phyloP scores from a whole-genome alignment of 306 rosid genomes.

The Pueraria montana region DNA sequence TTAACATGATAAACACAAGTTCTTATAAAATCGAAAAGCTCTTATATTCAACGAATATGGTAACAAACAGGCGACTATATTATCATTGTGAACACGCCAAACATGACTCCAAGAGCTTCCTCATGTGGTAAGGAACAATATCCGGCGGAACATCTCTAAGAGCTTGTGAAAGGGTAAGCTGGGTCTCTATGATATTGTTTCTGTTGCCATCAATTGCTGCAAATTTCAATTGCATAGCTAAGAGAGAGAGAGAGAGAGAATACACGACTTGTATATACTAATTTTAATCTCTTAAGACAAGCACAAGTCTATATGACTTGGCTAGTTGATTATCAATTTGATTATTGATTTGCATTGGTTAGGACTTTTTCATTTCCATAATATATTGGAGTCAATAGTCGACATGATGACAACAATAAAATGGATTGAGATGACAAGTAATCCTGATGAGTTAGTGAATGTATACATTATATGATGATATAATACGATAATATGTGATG shows the following conservation, averaged over 20 bases:
- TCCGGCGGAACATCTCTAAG: conserved; percentile 42
- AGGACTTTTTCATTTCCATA: background rate
- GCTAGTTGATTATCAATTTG: background rate
- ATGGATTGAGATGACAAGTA: conserved; percentile 1
- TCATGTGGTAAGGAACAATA: background rate
- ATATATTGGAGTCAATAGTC: background rate
- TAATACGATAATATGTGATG: too few relatives aligned
- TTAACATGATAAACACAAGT: background rate
- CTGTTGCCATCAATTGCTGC: conserved; percentile 16
- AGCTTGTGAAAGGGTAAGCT: conserved; percentile 52
- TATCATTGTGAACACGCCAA: background rate
- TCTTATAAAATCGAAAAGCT: background rate
- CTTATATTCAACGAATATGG: background rate
- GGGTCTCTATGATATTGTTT: conserved; percentile 4
- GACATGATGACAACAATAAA: background rate
- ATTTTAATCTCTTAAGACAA: background rate
- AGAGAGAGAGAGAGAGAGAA: background rate
- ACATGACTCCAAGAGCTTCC: too few relatives aligned
- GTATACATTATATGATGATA: background rate
- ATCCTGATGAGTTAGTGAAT: background rate
- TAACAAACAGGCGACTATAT: background rate
- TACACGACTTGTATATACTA: too few relatives aligned
- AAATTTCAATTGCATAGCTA: conserved; percentile 1
- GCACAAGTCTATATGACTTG: too few relatives aligned
- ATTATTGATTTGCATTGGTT: background rate